phyloP scores from a whole-genome alignment of 768 basidiomycete species.

The Trametes coccinea region DNA sequence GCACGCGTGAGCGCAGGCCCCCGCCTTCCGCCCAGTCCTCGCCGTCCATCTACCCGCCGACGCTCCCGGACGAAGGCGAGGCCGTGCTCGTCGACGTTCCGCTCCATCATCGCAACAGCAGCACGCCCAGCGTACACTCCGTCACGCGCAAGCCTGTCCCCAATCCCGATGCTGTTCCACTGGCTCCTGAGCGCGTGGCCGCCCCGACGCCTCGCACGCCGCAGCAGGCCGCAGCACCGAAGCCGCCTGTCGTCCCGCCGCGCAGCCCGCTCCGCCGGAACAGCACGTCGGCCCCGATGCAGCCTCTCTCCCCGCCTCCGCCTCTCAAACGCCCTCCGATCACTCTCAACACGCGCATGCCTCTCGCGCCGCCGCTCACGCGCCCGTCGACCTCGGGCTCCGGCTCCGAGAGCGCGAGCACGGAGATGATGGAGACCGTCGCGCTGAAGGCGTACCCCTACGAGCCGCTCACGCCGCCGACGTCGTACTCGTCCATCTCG shows the following conservation, averaged over 20 bases:
- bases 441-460: constrained; percentile 18
- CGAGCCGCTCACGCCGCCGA: constrained; percentile 43
- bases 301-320: constrained; percentile 12
- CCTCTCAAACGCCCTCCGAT: constrained; percentile 2
- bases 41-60: constrained; percentile 22
- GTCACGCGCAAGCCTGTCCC: constrained; percentile 12
- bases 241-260: constrained; percentile 19
- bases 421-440: constrained; percentile 1
- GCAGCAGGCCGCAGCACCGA: background rate
- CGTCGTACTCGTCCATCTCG: constrained; percentile 39
- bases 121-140: constrained; percentile 9
- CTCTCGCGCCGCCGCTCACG: background rate
- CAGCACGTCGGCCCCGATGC: constrained; percentile 3
- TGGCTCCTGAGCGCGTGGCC: background rate
- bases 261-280: constrained; percentile 24
- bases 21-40: constrained; percentile 18
- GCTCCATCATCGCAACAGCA: constrained; percentile 5
- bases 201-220: constrained; percentile 14
- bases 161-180: background rate
- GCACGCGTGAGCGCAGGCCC: background rate
- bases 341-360: background rate
- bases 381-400: background rate
- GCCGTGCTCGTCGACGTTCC: constrained; percentile 14
- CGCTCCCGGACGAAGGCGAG: constrained; percentile 1
- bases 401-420: background rate